Conservation (phyloP, 1,284 basidiomycete genomes). For the Moesziomyces aphidis region DNA sequence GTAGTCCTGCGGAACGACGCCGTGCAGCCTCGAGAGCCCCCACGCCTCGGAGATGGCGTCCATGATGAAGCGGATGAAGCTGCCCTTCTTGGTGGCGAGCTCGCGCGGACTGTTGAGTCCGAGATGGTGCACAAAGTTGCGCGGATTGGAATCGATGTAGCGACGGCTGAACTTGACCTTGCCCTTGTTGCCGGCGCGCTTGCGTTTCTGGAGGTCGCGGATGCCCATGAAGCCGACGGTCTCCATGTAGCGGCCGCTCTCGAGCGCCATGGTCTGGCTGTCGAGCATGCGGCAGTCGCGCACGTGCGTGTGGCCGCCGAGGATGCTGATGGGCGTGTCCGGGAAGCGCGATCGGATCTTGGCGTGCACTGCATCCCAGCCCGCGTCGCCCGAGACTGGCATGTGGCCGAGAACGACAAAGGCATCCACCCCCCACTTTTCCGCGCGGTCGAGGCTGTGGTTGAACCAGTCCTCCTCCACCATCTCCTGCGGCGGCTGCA, state of each 20-base stretch:
- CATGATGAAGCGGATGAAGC: conserved; percentile 57
- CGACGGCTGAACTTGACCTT: conserved; percentile 68
- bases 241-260: conserved; percentile 63
- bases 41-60: conserved; percentile 57
- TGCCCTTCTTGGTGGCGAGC: conserved; percentile 60
- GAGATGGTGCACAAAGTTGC: conserved; percentile 64
- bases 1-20: conserved; percentile 64
- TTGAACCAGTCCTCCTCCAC: conserved; percentile 64
- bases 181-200: conserved; percentile 39
- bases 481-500: conserved; percentile 60
- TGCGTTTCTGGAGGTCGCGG: conserved; percentile 41
- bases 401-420: conserved; percentile 66
- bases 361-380: conserved; percentile 56
- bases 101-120: conserved; percentile 33
- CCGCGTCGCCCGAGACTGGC: conserved; percentile 58
- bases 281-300: conserved; percentile 64
- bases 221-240: conserved; percentile 53
- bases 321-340: conserved; percentile 57
- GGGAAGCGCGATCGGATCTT: conserved; percentile 62
- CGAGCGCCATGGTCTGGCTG: conserved; percentile 57
- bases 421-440: conserved; percentile 54
- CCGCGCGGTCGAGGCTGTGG: conserved; percentile 48
- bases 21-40: conserved; percentile 61
- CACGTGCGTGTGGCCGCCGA: conserved; percentile 65
- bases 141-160: conserved; percentile 71